phyloP scores from a whole-genome alignment of 345 rosid genomes.

The Pistacia integerrima region DNA sequence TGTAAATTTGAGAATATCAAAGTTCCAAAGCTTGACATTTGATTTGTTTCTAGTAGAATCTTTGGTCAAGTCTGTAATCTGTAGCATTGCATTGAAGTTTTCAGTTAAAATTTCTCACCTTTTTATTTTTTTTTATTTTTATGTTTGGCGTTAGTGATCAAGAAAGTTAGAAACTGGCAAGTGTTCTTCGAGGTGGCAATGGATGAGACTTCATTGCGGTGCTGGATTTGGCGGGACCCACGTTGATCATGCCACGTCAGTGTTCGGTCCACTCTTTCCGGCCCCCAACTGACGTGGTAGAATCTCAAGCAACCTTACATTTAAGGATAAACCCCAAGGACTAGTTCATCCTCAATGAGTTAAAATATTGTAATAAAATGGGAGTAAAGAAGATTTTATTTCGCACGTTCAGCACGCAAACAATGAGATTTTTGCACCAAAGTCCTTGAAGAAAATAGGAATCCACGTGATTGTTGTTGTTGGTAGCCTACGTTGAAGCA shows the following conservation, averaged over 20 bases:
- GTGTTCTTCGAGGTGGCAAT: constrained; percentile 18
- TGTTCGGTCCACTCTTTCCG: neutral
- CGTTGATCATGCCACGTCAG: neutral
- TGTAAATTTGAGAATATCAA: neutral
- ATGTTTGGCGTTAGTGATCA: neutral
- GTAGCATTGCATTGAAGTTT: neutral
- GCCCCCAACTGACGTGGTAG: neutral
- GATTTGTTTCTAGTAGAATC: neutral
- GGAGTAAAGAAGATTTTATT: too few relatives aligned
- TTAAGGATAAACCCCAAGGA: too few relatives aligned
- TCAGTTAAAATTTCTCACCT: neutral
- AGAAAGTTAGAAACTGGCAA: constrained; percentile 7
- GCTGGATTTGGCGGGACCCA: neutral
- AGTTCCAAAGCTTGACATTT: neutral
- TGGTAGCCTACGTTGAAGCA: neutral
- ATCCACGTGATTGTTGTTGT: neutral
- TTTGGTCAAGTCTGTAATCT: neutral
- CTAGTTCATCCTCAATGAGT: too few relatives aligned
- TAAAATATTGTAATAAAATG: too few relatives aligned
- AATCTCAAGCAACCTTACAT: too few relatives aligned
- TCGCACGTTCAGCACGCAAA: too few relatives aligned
- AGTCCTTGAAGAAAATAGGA: too few relatives aligned
- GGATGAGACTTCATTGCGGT: neutral
- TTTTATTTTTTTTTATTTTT: too few relatives aligned
- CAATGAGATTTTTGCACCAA: constrained; percentile 1